Base-by-base conservation (phyloP, 1,284 basidiomycete genomes). In the Rhizoctonia solani region DNA sequence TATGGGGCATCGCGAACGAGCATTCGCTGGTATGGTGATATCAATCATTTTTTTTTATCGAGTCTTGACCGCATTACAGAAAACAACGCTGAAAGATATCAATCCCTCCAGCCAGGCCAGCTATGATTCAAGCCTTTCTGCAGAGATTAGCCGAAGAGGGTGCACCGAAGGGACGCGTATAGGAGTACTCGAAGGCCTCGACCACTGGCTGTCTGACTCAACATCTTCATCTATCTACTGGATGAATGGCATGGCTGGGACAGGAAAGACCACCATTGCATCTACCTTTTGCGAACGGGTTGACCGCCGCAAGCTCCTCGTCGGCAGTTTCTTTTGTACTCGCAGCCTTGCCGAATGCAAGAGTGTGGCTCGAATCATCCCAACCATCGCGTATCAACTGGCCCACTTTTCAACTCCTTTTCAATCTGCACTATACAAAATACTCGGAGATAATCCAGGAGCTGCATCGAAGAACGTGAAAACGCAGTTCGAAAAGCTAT, bases 181-280 rank as follows among this genome's bases (percentile, higher is more conserved):
- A 34, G 25, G 13, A 25, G 21, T 63, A 16, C 46, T 63, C 19
- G 9, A n/a, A 14, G 32, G 37, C 4, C 23, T 63, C 5, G 19
- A 29, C 19, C 19, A 19, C 4, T 63, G 58, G 58, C 19, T 44
- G 29, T 30, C 32, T 14, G 27, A 59, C 29, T 9, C 44, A 8
- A 16, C 19, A 16, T 11, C 11, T 11, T 21, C 41, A 16, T 21
- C 41, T n/a, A 44, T 49, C 46, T 49, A 49, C 21, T 75, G 75
- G 75, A 69, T 78, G 37, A 70, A 69, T 23, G 77, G 78, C 3
- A 71, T 69, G 68, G 73, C 75, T 13, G 74, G 76, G 21, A 71
- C 70, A 1, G 76, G 75, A 1, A 76, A 76, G 49, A 72, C 73
- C 5, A 72, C 73, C 6, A 69, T 75, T 29, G 71, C 74, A 21